These are phyloP conservation scores for Penicillium sp. DNA, from an alignment of 2,329 filamentous ascomycete species.

Conservation along the genomic window DNA sequence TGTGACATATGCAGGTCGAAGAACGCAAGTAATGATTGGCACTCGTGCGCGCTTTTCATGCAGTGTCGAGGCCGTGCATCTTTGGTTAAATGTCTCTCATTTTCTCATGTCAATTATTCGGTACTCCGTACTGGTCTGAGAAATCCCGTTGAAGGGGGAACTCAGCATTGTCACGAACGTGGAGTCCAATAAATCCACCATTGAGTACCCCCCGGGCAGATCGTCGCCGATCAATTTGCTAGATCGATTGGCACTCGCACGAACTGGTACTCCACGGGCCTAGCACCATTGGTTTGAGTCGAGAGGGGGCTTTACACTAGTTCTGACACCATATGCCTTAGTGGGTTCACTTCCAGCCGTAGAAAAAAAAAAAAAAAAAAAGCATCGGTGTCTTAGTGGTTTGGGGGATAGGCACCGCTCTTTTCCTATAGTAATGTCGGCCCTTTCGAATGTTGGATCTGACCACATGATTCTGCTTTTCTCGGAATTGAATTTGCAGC, in stretches of 20 bases:
- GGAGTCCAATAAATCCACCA: conserved; percentile 20
- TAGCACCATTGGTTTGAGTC: conserved; percentile 18
- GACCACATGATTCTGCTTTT: background rate
- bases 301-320: conserved; percentile 20
- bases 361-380: background rate
- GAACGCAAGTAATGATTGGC: conserved; percentile 10
- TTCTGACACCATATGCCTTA: conserved; percentile 18
- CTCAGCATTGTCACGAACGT: background rate
- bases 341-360: conserved; percentile 11
- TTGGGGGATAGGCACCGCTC: background rate
- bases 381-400: conserved; percentile 2
- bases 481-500: background rate
- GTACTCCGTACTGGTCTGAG: background rate
- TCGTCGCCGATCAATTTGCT: conserved; percentile 21
- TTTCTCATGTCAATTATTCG: background rate
- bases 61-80: conserved; percentile 8
- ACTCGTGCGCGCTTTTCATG: background rate
- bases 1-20: conserved; percentile 15
- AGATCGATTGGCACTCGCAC: conserved; percentile 25
- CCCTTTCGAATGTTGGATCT: background rate
- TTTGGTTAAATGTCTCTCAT: background rate
- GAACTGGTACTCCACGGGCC: conserved; percentile 21
- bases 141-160: background rate
- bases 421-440: background rate
- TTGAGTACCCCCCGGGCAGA: conserved; percentile 30